Base-by-base conservation (phyloP, 768 basidiomycete genomes). In the Boletus edulis region DNA sequence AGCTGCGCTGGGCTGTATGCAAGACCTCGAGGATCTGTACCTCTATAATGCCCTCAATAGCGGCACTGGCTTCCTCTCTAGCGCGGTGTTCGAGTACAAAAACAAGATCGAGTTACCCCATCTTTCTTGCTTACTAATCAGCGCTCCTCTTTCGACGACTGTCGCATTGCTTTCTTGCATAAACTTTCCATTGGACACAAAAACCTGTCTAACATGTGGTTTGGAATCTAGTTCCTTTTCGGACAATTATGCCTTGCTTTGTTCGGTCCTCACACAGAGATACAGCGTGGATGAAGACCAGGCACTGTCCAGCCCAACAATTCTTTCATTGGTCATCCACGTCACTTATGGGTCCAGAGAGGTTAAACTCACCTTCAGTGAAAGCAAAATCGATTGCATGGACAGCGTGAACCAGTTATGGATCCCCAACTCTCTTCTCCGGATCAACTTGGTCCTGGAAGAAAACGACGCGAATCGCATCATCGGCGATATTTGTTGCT, bases 1-100 rank as follows among this genome's bases (percentile, higher is more conserved):
- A 12, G 54, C 65, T 18, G 62, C 65, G 15, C 67, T 79, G 8
- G 49, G 61, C 18, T 54, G 62, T 45, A 74, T 73, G 71, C 72
- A 71, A 5, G 42, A 15, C 13, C 32, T 34, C 13, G 11, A 34
- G 13, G 11, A 34, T 13, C 32, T 34, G 13, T 10, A 34, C 3
- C 32, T 34, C 32, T 11, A 10, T 13, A 34, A 34, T 4, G 32
- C 32, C 32, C 11, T 34, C 12, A 22, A 22, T 27, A 27, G 42
- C 24, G 24, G 22, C 6, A 20, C n/a, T 12, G 24, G 15, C 13
- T 13, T 34, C 13, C 32, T 13, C 11, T 34, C 32, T 34, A 34
- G 32, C 13, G 32, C 32, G 13, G 32, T 13, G 32, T 34, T 34
- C 13, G 3, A 10, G 13, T 10, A 10, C 32, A 10, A 11, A 6